Base-by-base conservation (phyloP, 352 stramenopile species). In the Phytophthora citricola region DNA sequence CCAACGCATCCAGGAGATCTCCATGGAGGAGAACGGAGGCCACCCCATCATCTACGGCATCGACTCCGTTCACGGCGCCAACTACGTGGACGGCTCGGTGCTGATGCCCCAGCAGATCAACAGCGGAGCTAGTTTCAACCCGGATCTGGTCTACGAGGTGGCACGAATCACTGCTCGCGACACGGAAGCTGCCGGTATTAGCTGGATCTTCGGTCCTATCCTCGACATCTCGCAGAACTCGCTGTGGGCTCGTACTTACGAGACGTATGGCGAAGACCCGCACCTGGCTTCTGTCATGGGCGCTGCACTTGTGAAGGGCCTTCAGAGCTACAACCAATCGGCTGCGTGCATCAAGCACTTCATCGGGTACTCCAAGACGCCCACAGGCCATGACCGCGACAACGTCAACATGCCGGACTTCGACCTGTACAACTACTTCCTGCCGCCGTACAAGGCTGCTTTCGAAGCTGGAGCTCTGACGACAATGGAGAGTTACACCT, bases 241-340 rank as follows among this genome's bases (percentile, higher is more conserved):
- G 7, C 67, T 90, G 34, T 97, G 92, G 91, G 67, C 81, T 14
- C 74, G 92, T 3, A 88, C 93, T 0, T 97, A 86, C 46, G 93
- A 98, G 72, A 97, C 91, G 9, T 98, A 97, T 78, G 90, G 93
- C 5, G 89, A 97, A 76, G 91, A 97, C 59, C 86, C 88, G 1
- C 67, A 87, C 27, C 26, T 96, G 7, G 84, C 85, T 1, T 82
- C 84, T 0, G 62, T 81, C n/a, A 86, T 97, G 76, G 89, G 73
- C 0, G 58, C 66, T 24, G 63, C 74, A 4, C 77, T 90, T 50
- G 69, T 95, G 32, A 55, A 73, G 7, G 90, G 91, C 9, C 73
- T 97, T 15, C 90, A 97, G 61, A 72, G 67, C 43, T 76, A 62
- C 57, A 77, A 76, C 38, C 58, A 76, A 5, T 79, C 79, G 5